These are phyloP conservation scores for Zalaria obscura DNA, from an alignment of 2,329 filamentous ascomycete species.

Conservation along the genomic window DNA sequence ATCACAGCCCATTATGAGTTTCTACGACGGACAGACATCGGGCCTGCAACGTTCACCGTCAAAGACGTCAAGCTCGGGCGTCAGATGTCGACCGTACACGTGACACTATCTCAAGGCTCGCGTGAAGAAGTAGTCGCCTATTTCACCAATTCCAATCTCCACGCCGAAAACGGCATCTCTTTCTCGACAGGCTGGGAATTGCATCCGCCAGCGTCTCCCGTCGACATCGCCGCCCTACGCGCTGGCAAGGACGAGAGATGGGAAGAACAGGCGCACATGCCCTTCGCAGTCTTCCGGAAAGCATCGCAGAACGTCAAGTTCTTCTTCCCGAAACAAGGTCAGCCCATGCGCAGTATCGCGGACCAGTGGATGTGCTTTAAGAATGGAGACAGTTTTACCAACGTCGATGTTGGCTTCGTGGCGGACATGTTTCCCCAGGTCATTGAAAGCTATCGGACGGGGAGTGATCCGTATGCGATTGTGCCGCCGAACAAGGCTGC, in stretches of 20 bases:
- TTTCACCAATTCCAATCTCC: conserved; percentile 49
- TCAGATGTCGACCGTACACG: conserved; percentile 48
- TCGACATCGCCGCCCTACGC: conserved; percentile 27
- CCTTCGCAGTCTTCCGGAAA: conserved; percentile 31
- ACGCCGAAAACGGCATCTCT: conserved; percentile 42
- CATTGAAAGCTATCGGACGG: conserved; percentile 33
- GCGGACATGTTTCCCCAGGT: conserved; percentile 56
- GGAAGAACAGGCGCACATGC: conserved; percentile 27
- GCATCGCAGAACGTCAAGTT: conserved; percentile 38
- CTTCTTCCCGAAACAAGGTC: conserved; percentile 36
- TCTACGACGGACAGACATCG: conserved; percentile 46
- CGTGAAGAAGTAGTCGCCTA: conserved; percentile 48
- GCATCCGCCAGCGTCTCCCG: conserved; percentile 27
- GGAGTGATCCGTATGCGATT: conserved; percentile 19
- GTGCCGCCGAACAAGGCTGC: conserved; percentile 12
- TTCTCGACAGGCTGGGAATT: conserved; percentile 42
- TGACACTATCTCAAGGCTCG: conserved; percentile 39
- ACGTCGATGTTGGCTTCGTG: conserved; percentile 49
- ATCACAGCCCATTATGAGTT: conserved; percentile 53
- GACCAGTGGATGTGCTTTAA: conserved; percentile 56
- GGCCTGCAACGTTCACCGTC: conserved; percentile 42
- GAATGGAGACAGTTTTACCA: conserved; percentile 49
- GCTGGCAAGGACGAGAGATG: conserved; percentile 34
- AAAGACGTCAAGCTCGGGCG: conserved; percentile 50
- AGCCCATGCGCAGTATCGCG: conserved; percentile 24